Evolutionary conservation across 306 rosid genomes (phyloP).

Genomic region (Pyrus bretschneideri): DNA sequence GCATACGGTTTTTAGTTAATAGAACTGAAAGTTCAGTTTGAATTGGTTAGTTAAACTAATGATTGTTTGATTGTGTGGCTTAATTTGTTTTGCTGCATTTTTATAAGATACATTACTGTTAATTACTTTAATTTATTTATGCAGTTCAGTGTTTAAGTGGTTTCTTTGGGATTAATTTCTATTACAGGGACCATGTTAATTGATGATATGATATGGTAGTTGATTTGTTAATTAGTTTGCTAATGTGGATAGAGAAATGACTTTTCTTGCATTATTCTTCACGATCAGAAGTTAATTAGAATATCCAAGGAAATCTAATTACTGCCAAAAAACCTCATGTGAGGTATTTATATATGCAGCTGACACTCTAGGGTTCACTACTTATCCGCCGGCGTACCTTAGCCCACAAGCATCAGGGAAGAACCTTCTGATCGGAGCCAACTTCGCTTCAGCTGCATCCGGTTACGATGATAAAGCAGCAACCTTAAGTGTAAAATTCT

Average conservation of each 20-base stretch:
- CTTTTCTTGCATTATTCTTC: background rate
- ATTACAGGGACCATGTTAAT: background rate
- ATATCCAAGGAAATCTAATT: background rate
- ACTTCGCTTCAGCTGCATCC: slow-evolving; percentile 97
- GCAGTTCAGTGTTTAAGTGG: background rate
- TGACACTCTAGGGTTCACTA: slow-evolving; percentile 74
- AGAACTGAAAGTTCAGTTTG: background rate
- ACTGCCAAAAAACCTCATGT: background rate
- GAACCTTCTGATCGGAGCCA: slow-evolving; percentile 80
- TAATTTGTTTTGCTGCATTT: background rate
- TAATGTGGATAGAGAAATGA: background rate
- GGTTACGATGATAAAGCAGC: slow-evolving; percentile 93
- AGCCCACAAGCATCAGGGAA: slow-evolving; percentile 95
- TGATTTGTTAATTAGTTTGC: background rate
- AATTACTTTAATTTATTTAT: background rate
- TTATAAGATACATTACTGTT: background rate
- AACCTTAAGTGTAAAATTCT: slow-evolving; percentile 38
- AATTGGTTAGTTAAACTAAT: background rate
- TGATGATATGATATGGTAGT: background rate
- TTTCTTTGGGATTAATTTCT: background rate
- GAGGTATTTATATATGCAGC: slow-evolving; percentile 34
- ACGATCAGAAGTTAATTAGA: background rate
- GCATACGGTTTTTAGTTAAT: no score
- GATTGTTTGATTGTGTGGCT: background rate
- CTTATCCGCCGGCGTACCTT: slow-evolving; percentile 69